Base-by-base conservation (phyloP, 495 filamentous ascomycete species). In the Neurospora cerealis region DNA sequence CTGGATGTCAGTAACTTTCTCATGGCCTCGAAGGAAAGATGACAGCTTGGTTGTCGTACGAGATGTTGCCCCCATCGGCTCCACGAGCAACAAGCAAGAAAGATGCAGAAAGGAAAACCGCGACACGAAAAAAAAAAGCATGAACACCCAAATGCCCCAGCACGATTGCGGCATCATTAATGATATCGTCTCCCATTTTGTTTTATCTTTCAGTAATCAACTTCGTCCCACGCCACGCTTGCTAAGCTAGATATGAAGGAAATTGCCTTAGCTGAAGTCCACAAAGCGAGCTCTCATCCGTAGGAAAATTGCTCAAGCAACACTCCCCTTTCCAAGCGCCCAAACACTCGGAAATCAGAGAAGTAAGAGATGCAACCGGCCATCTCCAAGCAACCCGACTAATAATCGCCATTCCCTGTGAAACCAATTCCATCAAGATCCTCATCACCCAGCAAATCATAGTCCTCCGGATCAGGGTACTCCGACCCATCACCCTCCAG, bases 401-500 rank as follows among this genome's bases (percentile, higher is more conserved):
- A 66, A 66, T 66, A 66, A 66, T 66, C 54, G 28, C 54, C 54
- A 66, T 66, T 66, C 24, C 54, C 54, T 72, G 71, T 37, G 21
- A 34, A 37, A 66, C 15, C 40, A 38, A 71, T 54, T 39, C 42
- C 36, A 54, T 60, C 28, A 7, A 28, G 15, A 17, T 46, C 13
- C 42, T 73, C 69, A 38, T 66, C 37, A 9, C 70, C 75, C 39
- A 54, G 71, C 7, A 13, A 24, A 9, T 75, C 76, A 13, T 77
- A 75, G 3, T 48, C 74, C 19, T 75, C 74, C 69, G 10, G 15
- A 10, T 72, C 73, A 0, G 69, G 73, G 41, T 78, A 78, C 69
- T 81, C 73, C 2, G 78, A 76, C 36, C 78, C 80, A 24, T 77
- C 72, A 0, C 77, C 74, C 40, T 78, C 78, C 40, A 74, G 15